Percentiles rank a stretch among this genome's conserved stretches.
phyloP scores from a whole-genome alignment of 129 eudicot species.

The Flaveria ramosissima region DNA sequence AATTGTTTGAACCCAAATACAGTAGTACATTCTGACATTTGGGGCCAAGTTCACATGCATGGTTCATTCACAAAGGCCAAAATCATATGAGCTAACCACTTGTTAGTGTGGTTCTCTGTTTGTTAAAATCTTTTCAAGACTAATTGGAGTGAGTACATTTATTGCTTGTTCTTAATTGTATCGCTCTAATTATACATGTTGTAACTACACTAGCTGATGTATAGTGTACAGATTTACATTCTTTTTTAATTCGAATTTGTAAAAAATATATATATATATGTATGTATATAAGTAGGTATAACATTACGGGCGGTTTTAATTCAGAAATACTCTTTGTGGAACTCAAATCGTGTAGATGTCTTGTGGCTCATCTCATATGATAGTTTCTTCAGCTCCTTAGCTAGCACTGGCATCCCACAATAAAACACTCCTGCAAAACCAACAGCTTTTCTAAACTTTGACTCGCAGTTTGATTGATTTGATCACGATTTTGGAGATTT shows the following conservation, averaged over 20 bases:
- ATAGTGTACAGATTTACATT: constrained; percentile 44
- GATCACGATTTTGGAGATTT: neutral
- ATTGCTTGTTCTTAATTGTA: constrained; percentile 10
- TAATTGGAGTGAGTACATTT: constrained; percentile 19
- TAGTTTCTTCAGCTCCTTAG: constrained; percentile 83
- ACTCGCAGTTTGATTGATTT: neutral
- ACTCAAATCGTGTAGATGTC: constrained; percentile 95
- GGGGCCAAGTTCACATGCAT: constrained; percentile 14
- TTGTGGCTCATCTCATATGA: constrained; percentile 75
- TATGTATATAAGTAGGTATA: constrained; percentile 4
- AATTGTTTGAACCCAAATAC: neutral
- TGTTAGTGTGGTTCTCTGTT: neutral
- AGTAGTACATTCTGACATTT: neutral
- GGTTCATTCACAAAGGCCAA: neutral
- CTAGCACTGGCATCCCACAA: constrained; percentile 87
- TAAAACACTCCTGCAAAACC: constrained; percentile 83
- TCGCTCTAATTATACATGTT: constrained; percentile 32
- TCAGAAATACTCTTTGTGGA: constrained; percentile 95
- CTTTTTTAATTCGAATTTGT: constrained; percentile 11
- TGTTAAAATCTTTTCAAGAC: constrained; percentile 8
- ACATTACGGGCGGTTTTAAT: constrained; percentile 9
- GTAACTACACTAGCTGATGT: constrained; percentile 37
- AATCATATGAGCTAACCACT: constrained; percentile 20
- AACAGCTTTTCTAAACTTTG: neutral
- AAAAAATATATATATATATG: neutral